Base-by-base conservation (phyloP, 164 flowering plant genomes). In the Nymphaea thermarum region DNA sequence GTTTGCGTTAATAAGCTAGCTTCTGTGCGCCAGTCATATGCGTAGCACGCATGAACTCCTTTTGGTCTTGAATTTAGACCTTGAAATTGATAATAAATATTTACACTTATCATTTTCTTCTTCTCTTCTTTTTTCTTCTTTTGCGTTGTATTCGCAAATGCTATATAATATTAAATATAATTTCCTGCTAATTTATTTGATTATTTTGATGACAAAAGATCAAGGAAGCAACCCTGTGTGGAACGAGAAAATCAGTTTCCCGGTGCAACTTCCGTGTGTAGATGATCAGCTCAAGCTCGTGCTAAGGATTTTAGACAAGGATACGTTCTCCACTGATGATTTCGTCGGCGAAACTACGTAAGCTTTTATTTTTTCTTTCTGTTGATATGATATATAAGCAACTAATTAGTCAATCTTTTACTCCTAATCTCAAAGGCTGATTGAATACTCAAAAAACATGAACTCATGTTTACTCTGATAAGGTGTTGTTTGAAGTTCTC, bases 251-350 rank as follows among this genome's bases (percentile, higher is more conserved):
- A 77, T 87, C 44, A 75, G 47, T 8, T 82, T 88, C 74, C 75
- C 76, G 47, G 88, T 71, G 44, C 83, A 90, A 62, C 87, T 78
- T 74, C 93, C 93, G 6, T 82, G 82, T 0, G 68, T 55, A 25
- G 82, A 76, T 59, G 72, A 73, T 43, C 73, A 85, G 3, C 82
- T 78, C 81, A 88, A 86, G 75, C 81, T 90, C 68, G 66, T 72
- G 16, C 83, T 90, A 66, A 83, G 72, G 63, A 73, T 90, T 78
- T 80, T 87, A 86, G 96, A 87, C 77, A 77, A 83, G 45, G 93
- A 87, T 71, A 85, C 82, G 44, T 86, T 90, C 71, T 74, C 88
- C 4, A 36, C 75, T 6, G 96, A 87, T 69, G 93, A 90, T 70
- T 86, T 77, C 44, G 42, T 82, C 14, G 93, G 90, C 0, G 64